These are phyloP conservation scores for Pyricularia pennisetigena DNA, from an alignment of 2,329 filamentous ascomycete genomes.

Conservation along the genomic window DNA sequence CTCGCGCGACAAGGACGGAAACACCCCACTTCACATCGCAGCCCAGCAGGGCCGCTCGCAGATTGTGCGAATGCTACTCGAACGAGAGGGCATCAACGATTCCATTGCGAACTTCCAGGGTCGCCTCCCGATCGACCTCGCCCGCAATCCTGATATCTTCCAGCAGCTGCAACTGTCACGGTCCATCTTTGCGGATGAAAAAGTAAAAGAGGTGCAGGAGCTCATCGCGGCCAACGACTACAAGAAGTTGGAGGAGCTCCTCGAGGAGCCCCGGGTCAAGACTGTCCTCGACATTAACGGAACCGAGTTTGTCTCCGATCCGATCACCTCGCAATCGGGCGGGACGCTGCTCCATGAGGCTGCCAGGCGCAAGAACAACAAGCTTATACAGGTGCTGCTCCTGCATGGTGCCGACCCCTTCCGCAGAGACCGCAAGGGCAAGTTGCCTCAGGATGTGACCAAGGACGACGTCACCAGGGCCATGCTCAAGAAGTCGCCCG, in stretches of 20 bases:
- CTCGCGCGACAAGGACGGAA: constrained; percentile 83
- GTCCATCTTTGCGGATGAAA: constrained; percentile 80
- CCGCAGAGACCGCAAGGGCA: constrained; percentile 86
- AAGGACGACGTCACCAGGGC: constrained; percentile 84
- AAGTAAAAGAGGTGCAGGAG: constrained; percentile 74
- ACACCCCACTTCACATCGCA: constrained; percentile 84
- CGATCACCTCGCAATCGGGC: constrained; percentile 66
- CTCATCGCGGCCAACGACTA: constrained; percentile 67
- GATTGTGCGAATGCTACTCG: constrained; percentile 75
- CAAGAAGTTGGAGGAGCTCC: constrained; percentile 63
- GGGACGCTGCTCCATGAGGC: constrained; percentile 92
- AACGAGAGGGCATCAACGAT: constrained; percentile 79
- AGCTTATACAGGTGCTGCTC: constrained; percentile 80
- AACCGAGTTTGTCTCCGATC: constrained; percentile 77
- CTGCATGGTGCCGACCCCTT: constrained; percentile 96
- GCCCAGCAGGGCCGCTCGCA: constrained; percentile 70
- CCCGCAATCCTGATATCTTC: constrained; percentile 89
- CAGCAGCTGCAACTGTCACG: constrained; percentile 86
- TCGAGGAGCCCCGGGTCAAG: constrained; percentile 79
- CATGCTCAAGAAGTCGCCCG: constrained; percentile 89
- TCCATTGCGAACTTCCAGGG: constrained; percentile 76
- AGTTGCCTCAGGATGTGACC: constrained; percentile 90
- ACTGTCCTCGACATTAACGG: constrained; percentile 88
- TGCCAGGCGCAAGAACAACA: constrained; percentile 75
- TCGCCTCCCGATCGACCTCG: constrained; percentile 77